These are phyloP conservation scores for Hypsizygus marmoreus DNA, from an alignment of 768 basidiomycete genomes.

Conservation along the genomic window DNA sequence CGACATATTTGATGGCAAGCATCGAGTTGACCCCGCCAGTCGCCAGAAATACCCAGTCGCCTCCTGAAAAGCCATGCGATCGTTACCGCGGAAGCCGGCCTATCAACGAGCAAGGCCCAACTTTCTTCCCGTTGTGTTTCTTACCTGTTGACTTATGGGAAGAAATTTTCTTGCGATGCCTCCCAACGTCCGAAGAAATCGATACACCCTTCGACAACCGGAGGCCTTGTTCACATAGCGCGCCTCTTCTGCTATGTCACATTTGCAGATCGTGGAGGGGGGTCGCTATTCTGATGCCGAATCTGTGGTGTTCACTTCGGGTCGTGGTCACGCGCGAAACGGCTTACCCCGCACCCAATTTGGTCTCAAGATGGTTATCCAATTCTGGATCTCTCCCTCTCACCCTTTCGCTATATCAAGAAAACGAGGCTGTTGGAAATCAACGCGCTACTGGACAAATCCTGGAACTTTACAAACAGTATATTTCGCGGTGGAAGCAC, in stretches of 20 bases:
- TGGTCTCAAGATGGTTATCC: constrained; percentile 32
- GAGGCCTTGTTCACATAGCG: constrained; percentile 15
- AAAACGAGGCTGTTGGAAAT: constrained; percentile 32
- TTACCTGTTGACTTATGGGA: constrained; percentile 32
- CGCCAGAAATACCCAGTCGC: constrained; percentile 4
- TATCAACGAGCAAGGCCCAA: not conserved
- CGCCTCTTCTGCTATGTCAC: constrained; percentile 39
- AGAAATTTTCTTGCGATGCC: constrained; percentile 31
- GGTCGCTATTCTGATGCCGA: constrained; percentile 36
- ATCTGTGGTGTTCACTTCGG: constrained; percentile 41
- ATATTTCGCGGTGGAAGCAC: constrained; percentile 31
- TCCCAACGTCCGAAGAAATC: constrained; percentile 13
- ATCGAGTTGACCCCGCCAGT: not conserved
- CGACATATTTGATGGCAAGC: constrained; percentile 1
- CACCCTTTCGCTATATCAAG: constrained; percentile 31
- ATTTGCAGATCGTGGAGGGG: constrained; percentile 46
- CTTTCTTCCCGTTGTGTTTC: constrained; percentile 5
- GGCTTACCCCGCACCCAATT: constrained; percentile 28
- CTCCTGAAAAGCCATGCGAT: constrained; percentile 1
- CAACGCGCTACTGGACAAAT: constrained; percentile 28
- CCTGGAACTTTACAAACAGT: constrained; percentile 31
- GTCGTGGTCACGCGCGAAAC: constrained; percentile 31
- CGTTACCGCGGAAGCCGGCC: not conserved
- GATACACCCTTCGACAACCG: not conserved
- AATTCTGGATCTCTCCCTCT: constrained; percentile 35